Conservation (phyloP, 2,329 filamentous ascomycete species). For the Cladosporium sp. region DNA sequence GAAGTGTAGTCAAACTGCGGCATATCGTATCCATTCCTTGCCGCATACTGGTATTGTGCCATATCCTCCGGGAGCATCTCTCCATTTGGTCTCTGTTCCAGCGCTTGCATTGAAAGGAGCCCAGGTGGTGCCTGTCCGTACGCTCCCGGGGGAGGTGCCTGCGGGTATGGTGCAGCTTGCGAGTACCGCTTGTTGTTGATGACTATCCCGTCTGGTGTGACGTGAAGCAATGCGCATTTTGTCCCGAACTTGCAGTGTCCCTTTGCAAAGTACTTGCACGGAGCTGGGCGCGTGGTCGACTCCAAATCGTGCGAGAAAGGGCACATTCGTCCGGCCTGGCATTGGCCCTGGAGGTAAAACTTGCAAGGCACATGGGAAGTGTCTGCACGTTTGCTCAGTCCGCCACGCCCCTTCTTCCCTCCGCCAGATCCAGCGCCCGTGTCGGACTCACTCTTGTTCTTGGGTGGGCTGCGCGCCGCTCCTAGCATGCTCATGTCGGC, state of each 20-base stretch:
- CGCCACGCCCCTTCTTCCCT: constrained; percentile 6
- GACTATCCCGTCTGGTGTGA: constrained; percentile 86
- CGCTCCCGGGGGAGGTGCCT: constrained; percentile 18
- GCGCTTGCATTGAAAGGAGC: constrained; percentile 33
- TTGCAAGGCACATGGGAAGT: constrained; percentile 98
- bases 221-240: constrained; percentile 95
- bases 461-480: constrained; percentile 42
- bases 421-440: neutral
- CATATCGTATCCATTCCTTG: constrained; percentile 25
- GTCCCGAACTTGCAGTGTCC: constrained; percentile 99
- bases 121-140: constrained; percentile 26
- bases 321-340: constrained; percentile 92
- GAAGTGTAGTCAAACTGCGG: constrained; percentile 53
- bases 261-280: constrained; percentile 99
- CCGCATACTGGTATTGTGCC: constrained; percentile 24
- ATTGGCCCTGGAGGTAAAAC: constrained; percentile 95
- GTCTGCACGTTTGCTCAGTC: constrained; percentile 52
- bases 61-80: constrained; percentile 23
- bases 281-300: constrained; percentile 74
- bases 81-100: constrained; percentile 26
- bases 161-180: constrained; percentile 16
- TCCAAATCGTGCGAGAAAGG: constrained; percentile 94
- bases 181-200: constrained; percentile 70
- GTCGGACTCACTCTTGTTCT: constrained; percentile 44
- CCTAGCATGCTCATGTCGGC: constrained; percentile 27